These are phyloP conservation scores for Carnegiea gigantea DNA, from an alignment of 179 eudicot genomes.

Conservation along the genomic window DNA sequence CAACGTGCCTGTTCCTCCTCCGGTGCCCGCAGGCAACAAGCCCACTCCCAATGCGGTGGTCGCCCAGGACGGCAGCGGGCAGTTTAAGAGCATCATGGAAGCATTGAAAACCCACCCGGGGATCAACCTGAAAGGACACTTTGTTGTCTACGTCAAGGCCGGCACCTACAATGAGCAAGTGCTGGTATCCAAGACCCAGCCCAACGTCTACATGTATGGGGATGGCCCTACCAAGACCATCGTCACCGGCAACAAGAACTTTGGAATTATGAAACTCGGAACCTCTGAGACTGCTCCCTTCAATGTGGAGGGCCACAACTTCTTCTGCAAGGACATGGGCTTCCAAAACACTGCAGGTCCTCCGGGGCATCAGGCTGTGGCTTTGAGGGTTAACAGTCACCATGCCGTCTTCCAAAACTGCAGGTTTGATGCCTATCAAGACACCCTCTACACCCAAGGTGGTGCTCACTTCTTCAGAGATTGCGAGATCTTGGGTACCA, in stretches of 20 bases:
- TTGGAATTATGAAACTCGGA: slow-evolving; percentile 8
- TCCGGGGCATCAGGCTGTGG: slow-evolving; percentile 47
- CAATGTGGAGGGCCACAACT: slow-evolving; percentile 31
- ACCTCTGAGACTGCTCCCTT: slow-evolving; percentile 63
- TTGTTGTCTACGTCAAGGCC: slow-evolving; percentile 54
- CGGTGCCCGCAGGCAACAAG: not conserved
- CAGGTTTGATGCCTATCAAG: slow-evolving; percentile 43
- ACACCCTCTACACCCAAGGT: slow-evolving; percentile 42
- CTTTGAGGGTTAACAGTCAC: slow-evolving; percentile 32
- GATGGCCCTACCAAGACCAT: slow-evolving; percentile 66
- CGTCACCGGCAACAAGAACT: slow-evolving; percentile 50
- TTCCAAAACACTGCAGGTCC: slow-evolving; percentile 46
- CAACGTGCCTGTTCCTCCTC: not conserved
- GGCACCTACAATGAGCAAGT: slow-evolving; percentile 57
- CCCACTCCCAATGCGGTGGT: slow-evolving; percentile 56
- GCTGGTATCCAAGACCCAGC: slow-evolving; percentile 30
- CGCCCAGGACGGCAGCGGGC: slow-evolving; percentile 70
- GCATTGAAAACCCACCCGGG: slow-evolving; percentile 58
- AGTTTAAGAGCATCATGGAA: slow-evolving; percentile 44
- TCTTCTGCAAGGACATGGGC: slow-evolving; percentile 40
- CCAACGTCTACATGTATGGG: slow-evolving; percentile 68
- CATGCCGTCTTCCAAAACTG: slow-evolving; percentile 41
- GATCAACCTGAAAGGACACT: slow-evolving; percentile 42
- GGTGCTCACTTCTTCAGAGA: slow-evolving; percentile 47
- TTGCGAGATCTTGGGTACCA: slow-evolving; percentile 41